phyloP scores from a whole-genome alignment of 495 filamentous ascomycete species.

The Cryomyces minteri region DNA sequence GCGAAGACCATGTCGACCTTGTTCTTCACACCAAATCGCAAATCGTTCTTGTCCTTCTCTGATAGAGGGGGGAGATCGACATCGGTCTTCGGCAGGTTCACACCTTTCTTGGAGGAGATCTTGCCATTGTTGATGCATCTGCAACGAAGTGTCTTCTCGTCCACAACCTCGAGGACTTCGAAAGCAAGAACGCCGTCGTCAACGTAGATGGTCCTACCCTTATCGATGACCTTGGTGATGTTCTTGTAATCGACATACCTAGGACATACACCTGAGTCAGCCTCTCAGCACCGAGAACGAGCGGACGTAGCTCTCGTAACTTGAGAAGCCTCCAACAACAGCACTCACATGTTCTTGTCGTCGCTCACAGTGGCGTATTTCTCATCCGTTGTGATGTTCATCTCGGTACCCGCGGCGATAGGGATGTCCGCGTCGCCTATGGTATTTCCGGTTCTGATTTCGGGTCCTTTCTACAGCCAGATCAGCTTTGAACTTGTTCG shows the following conservation, averaged over 20 bases:
- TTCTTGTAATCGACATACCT: constrained; percentile 99
- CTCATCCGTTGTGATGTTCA: constrained; percentile 98
- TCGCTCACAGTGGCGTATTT: constrained; percentile 69
- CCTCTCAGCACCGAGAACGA: not conserved
- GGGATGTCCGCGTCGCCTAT: constrained; percentile 67
- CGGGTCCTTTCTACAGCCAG: constrained; percentile 60
- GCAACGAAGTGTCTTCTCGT: constrained; percentile 72
- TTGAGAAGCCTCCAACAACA: not conserved
- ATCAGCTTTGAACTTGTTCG: no score
- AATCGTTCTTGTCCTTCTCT: constrained; percentile 92
- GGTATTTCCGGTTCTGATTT: constrained; percentile 96
- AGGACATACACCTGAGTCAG: not conserved
- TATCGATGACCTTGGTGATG: constrained; percentile 91
- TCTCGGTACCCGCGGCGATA: constrained; percentile 58
- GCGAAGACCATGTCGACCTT: constrained; percentile 97
- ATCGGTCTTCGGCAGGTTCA: constrained; percentile 96
- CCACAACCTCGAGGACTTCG: constrained; percentile 70
- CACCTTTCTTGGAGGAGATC: constrained; percentile 95
- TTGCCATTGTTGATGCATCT: constrained; percentile 88
- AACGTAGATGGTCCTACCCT: constrained; percentile 93
- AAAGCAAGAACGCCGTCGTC: constrained; percentile 96
- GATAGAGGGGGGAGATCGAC: constrained; percentile 94
- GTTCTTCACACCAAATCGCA: constrained; percentile 93
- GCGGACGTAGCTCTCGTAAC: no score
- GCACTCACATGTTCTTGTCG: constrained; percentile 76